Evolutionary conservation across 2,329 filamentous ascomycete species (phyloP).

Genomic region (Pestalotiopsis sp.): DNA sequence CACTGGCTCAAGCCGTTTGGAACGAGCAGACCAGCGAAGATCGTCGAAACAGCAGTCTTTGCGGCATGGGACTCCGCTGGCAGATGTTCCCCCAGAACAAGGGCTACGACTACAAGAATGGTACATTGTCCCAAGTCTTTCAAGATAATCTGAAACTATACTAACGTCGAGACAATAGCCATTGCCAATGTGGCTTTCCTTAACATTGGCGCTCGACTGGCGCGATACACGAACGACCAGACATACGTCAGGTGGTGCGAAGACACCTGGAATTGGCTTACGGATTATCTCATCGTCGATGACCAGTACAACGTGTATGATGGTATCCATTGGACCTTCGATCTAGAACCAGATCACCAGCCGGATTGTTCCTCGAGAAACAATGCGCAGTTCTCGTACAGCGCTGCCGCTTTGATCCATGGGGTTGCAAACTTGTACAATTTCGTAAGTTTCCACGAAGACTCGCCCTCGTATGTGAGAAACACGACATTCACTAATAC

Average conservation of each 20-base stretch:
- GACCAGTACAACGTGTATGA: slow-evolving; percentile 60
- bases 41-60: slow-evolving; percentile 47
- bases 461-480: not conserved
- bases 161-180: slow-evolving; percentile 19
- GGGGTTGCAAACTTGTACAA: slow-evolving; percentile 64
- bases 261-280: slow-evolving; percentile 5
- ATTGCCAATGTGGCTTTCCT: slow-evolving; percentile 46
- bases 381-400: slow-evolving; percentile 57
- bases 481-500: slow-evolving; percentile 16
- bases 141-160: not conserved
- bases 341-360: no score
- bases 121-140: slow-evolving; percentile 15
- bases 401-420: slow-evolving; percentile 52
- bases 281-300: slow-evolving; percentile 48
- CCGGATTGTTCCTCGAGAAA: slow-evolving; percentile 27
- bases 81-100: slow-evolving; percentile 61
- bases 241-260: slow-evolving; percentile 51
- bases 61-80: slow-evolving; percentile 65
- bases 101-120: slow-evolving; percentile 49
- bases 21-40: slow-evolving; percentile 50
- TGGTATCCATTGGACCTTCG: slow-evolving; percentile 37
- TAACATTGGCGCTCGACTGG: slow-evolving; percentile 56
- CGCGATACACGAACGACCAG: slow-evolving; percentile 59
- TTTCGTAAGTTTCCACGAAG: slow-evolving; percentile 29
- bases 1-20: slow-evolving; percentile 63